phyloP scores from a whole-genome alignment of 768 basidiomycete species.

The Coprinopsis cinerea region DNA sequence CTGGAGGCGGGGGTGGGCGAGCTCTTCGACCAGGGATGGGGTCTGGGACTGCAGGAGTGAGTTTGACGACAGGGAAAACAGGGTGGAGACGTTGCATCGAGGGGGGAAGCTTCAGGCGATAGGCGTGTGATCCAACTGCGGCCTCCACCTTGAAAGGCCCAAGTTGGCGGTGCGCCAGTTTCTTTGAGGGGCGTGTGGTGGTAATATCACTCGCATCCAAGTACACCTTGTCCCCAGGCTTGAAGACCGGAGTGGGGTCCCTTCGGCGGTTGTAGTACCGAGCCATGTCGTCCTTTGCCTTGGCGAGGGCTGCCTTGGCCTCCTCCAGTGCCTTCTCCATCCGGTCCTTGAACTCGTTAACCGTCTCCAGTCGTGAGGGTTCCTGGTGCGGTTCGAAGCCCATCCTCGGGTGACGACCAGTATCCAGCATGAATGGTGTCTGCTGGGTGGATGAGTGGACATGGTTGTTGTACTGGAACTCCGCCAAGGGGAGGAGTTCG shows the following conservation, averaged over 20 bases:
- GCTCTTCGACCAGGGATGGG: too few relatives aligned
- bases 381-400: too few relatives aligned
- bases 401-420: too few relatives aligned
- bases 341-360: too few relatives aligned
- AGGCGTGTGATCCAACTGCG: slow-evolving; percentile 2
- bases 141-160: slow-evolving; percentile 9
- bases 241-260: slow-evolving; percentile 32
- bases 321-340: too few relatives aligned
- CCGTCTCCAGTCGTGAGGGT: too few relatives aligned
- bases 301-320: not conserved
- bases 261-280: slow-evolving; percentile 19
- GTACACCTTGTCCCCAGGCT: slow-evolving; percentile 31
- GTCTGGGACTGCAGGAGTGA: too few relatives aligned
- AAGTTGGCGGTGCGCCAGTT: slow-evolving; percentile 28
- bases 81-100: slow-evolving; percentile 20
- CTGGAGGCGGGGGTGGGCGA: too few relatives aligned
- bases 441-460: too few relatives aligned
- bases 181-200: slow-evolving; percentile 33
- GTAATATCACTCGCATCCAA: slow-evolving; percentile 31
- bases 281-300: not conserved
- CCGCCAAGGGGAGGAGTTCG: too few relatives aligned
- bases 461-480: too few relatives aligned
- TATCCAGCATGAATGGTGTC: too few relatives aligned
- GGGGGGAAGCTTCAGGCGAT: not conserved
- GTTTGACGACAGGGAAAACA: slow-evolving; percentile 28